Evolutionary conservation across 1,139 yeast species (phyloP).

Genomic region (Sugiyamaella sp.): DNA sequence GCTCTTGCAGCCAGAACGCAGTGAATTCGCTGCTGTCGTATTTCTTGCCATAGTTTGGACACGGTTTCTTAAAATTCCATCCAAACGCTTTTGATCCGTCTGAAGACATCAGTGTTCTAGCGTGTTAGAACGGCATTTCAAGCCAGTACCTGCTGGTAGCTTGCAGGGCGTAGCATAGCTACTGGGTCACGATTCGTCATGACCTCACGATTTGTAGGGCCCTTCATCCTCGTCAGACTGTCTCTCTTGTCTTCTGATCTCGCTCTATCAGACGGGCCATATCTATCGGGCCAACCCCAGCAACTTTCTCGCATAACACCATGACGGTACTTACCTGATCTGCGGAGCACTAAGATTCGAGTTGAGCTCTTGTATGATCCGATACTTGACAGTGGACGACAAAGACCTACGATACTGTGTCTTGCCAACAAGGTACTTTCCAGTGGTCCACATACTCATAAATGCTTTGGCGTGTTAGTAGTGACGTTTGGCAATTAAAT

Average conservation of each 20-base stretch:
- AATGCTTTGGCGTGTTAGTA: conserved; percentile 5
- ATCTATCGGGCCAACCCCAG: background rate
- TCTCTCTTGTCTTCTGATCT: too few relatives aligned
- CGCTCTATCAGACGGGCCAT: background rate
- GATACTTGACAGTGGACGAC: conserved; percentile 6
- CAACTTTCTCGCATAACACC: background rate
- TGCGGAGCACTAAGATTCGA: conserved; percentile 15
- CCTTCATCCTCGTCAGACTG: too few relatives aligned
- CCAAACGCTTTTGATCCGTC: conserved; percentile 7
- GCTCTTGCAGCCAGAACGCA: conserved; percentile 35
- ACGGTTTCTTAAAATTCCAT: conserved; percentile 1
- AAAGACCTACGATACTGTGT: conserved; percentile 12
- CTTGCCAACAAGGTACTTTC: conserved; percentile 4
- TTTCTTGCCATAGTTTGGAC: conserved; percentile 12
- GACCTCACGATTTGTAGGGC: too few relatives aligned
- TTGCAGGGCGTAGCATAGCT: too few relatives aligned
- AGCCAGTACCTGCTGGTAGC: background rate
- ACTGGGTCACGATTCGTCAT: too few relatives aligned
- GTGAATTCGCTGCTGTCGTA: conserved; percentile 8
- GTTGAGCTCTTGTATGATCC: conserved; percentile 10
- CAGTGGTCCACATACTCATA: conserved; percentile 11
- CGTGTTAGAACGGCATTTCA: background rate
- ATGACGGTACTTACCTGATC: conserved; percentile 11
- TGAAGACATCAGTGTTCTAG: conserved; percentile 13
- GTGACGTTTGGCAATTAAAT: background rate